Evolutionary conservation across 176 grass and related monocot genomes (phyloP).

Genomic region (Ampelocalamus luodianensis): DNA sequence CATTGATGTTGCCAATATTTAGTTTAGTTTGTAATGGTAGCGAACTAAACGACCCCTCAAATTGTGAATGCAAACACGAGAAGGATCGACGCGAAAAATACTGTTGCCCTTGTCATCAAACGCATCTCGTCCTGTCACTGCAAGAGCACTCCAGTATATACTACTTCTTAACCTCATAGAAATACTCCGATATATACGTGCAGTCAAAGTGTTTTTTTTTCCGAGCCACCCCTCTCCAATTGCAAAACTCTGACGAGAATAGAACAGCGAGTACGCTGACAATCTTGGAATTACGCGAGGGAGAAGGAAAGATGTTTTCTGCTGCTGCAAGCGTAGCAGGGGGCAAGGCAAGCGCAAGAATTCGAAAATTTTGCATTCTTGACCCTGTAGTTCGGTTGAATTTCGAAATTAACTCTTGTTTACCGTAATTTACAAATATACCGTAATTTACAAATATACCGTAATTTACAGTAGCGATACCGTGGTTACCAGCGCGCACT

Average conservation of each 20-base stretch:
- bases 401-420: no score
- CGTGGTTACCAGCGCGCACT: no score
- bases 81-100: conserved; percentile 13
- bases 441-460: no score
- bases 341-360: not conserved
- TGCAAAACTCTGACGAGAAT: not conserved
- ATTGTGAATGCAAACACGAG: not conserved
- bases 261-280: conserved; percentile 4
- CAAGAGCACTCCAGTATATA: not conserved
- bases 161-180: not conserved
- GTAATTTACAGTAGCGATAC: no score
- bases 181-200: not conserved
- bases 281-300: conserved; percentile 41
- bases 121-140: not conserved
- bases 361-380: no score
- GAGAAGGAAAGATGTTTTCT: not conserved
- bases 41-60: no score
- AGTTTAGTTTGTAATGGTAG: no score
- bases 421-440: no score
- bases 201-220: conserved; percentile 29
- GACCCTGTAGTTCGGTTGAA: no score
- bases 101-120: conserved; percentile 7
- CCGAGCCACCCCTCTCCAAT: not conserved
- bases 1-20: no score
- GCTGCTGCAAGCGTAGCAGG: not conserved